Evolutionary conservation across 495 filamentous ascomycete genomes (phyloP).

Genomic region (Delitschia confertaspora): DNA sequence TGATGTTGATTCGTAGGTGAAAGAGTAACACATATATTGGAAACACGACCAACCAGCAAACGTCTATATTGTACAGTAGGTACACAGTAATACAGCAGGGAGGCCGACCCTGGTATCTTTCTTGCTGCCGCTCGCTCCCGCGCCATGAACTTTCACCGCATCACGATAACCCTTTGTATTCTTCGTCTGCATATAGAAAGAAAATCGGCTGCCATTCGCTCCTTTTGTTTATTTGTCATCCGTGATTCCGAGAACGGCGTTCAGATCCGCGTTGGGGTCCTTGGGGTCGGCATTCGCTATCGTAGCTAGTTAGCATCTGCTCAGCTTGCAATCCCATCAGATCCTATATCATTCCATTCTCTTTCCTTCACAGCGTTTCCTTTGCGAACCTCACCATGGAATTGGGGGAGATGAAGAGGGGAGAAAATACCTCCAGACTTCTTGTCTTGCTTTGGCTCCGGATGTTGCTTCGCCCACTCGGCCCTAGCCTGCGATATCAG

Average conservation of each 20-base stretch:
- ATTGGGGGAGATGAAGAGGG: neutral
- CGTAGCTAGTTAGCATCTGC: too few species aligned
- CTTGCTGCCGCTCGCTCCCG: neutral
- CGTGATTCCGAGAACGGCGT: conserved; percentile 66
- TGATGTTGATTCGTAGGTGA: too few species aligned
- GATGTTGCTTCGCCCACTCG: conserved; percentile 71
- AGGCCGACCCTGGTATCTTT: neutral
- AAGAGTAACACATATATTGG: too few species aligned
- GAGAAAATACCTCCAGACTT: conserved; percentile 48
- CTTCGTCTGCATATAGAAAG: conserved; percentile 1
- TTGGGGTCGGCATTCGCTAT: conserved; percentile 54
- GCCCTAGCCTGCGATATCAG: conserved; percentile 87
- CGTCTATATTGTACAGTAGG: conserved; percentile 32
- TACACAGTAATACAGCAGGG: conserved; percentile 27
- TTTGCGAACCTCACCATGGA: neutral
- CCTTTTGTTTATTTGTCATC: conserved; percentile 37
- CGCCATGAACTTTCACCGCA: neutral
- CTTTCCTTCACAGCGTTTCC: neutral
- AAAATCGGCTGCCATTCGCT: neutral
- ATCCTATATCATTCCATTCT: neutral
- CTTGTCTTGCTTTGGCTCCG: conserved; percentile 43
- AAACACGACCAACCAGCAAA: conserved; percentile 17
- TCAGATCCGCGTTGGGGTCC: conserved; percentile 82
- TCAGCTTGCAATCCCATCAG: conserved; percentile 29
- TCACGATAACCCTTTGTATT: neutral